phyloP scores from a whole-genome alignment of 768 basidiomycete species.

The Leccinum aurantiacum region DNA sequence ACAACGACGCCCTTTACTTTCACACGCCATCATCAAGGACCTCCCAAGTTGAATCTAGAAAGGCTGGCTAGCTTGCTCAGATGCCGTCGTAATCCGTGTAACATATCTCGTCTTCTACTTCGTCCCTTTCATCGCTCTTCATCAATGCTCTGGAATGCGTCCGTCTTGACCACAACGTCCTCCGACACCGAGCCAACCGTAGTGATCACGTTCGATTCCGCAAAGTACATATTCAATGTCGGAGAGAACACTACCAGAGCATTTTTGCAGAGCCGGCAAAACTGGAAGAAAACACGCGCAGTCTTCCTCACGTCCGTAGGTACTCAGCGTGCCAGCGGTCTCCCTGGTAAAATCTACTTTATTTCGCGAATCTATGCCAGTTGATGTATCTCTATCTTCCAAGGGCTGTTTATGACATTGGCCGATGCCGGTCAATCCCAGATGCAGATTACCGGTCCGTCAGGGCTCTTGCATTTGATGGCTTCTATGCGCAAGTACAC shows the following conservation, averaged over 20 bases:
- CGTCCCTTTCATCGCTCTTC: slow-evolving; percentile 16
- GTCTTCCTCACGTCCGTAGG: slow-evolving; percentile 72
- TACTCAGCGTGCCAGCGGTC: slow-evolving; percentile 63
- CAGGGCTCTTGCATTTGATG: slow-evolving; percentile 66
- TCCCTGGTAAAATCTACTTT: slow-evolving; percentile 57
- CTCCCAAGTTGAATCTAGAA: not conserved
- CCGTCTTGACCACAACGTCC: slow-evolving; percentile 55
- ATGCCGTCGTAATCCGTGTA: slow-evolving; percentile 28
- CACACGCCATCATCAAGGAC: not conserved
- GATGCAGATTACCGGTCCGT: slow-evolving; percentile 69
- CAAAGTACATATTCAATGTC: slow-evolving; percentile 86
- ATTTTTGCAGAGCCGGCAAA: slow-evolving; percentile 64
- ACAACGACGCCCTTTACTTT: not conserved
- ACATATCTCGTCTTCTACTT: slow-evolving; percentile 16
- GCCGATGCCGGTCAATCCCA: slow-evolving; percentile 66
- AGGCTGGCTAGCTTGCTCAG: slow-evolving; percentile 27
- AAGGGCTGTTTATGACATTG: slow-evolving; percentile 77
- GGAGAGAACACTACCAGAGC: slow-evolving; percentile 79
- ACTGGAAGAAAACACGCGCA: slow-evolving; percentile 64
- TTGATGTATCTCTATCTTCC: not conserved
- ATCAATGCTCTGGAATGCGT: slow-evolving; percentile 62
- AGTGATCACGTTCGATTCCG: slow-evolving; percentile 70
- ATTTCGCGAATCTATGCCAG: not conserved
- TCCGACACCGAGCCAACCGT: slow-evolving; percentile 84
- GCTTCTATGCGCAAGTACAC: slow-evolving; percentile 70